These are phyloP conservation scores for Alternaria gaisen DNA, from an alignment of 2,329 filamentous ascomycete genomes.

Conservation along the genomic window DNA sequence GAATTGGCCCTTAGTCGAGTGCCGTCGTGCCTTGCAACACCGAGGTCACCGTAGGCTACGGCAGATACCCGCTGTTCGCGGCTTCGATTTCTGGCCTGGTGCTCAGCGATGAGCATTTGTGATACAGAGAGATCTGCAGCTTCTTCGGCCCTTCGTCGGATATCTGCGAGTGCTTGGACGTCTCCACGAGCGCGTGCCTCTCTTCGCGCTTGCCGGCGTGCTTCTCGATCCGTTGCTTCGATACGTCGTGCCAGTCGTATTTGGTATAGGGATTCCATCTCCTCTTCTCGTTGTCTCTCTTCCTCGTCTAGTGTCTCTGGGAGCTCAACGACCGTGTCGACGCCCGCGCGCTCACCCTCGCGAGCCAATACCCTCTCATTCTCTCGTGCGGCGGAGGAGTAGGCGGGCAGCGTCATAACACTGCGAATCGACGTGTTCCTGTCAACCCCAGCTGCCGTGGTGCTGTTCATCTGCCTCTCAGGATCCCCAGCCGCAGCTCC, in stretches of 20 bases:
- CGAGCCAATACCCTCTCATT: slow-evolving; percentile 84
- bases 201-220: slow-evolving; percentile 71
- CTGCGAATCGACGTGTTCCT: slow-evolving; percentile 87
- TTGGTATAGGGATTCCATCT: slow-evolving; percentile 94
- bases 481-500: slow-evolving; percentile 34
- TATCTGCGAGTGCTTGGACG: slow-evolving; percentile 68
- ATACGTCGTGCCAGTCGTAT: slow-evolving; percentile 80
- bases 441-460: slow-evolving; percentile 65
- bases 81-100: slow-evolving; percentile 62
- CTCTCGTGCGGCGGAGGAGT: slow-evolving; percentile 75
- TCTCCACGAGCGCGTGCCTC: slow-evolving; percentile 80
- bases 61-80: slow-evolving; percentile 75
- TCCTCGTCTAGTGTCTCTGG: slow-evolving; percentile 83
- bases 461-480: slow-evolving; percentile 36
- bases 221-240: slow-evolving; percentile 79
- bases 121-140: slow-evolving; percentile 53
- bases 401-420: slow-evolving; percentile 92
- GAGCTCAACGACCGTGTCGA: slow-evolving; percentile 88
- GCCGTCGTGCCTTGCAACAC: slow-evolving; percentile 79
- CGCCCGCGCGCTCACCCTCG: slow-evolving; percentile 89
- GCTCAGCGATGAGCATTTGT: slow-evolving; percentile 63
- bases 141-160: slow-evolving; percentile 61
- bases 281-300: slow-evolving; percentile 79
- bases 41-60: slow-evolving; percentile 79
- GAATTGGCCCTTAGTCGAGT: slow-evolving; percentile 78